Evolutionary conservation across 768 basidiomycete genomes (phyloP).

Genomic region (Pleurotus tuoliensis): DNA sequence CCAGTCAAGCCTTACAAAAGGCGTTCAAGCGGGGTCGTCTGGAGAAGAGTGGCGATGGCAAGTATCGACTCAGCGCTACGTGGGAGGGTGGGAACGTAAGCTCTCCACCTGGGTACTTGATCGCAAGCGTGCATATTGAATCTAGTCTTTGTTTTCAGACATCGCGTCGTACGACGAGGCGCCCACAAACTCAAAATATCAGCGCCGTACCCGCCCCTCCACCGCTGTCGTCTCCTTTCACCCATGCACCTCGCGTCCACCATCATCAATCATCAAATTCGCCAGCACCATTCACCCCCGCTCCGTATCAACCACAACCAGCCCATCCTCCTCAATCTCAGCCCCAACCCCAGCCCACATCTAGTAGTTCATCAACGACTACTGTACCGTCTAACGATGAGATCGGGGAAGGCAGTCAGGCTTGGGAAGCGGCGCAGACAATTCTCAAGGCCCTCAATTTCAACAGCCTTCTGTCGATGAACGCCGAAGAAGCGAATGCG

Average conservation of each 20-base stretch:
- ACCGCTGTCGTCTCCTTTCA: conserved; percentile 47
- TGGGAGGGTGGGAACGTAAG: conserved; percentile 85
- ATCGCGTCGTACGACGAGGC: conserved; percentile 71
- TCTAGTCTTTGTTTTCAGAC: conserved; percentile 42
- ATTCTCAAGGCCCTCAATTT: conserved; percentile 79
- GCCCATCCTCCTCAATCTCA: conserved; percentile 19
- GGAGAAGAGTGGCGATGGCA: conserved; percentile 68
- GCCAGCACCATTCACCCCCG: background rate
- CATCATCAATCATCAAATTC: conserved; percentile 23
- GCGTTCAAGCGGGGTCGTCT: conserved; percentile 79
- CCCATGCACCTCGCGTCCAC: conserved; percentile 47
- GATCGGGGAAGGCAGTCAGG: conserved; percentile 46
- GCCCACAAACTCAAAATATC: conserved; percentile 59
- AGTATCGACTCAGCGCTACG: conserved; percentile 68
- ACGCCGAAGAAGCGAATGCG: conserved; percentile 20
- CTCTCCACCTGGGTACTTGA: conserved; percentile 7
- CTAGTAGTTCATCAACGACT: conserved; percentile 9
- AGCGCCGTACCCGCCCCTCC: conserved; percentile 14
- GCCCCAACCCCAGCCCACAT: conserved; percentile 9
- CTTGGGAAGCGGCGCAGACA: conserved; percentile 75
- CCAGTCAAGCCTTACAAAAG: conserved; percentile 86
- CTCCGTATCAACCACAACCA: conserved; percentile 19
- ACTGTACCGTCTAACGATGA: conserved; percentile 23
- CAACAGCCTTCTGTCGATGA: conserved; percentile 44
- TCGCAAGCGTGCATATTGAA: conserved; percentile 2